Conservation (phyloP, 495 filamentous ascomycete genomes). For the Annulohypoxylon nitens region DNA sequence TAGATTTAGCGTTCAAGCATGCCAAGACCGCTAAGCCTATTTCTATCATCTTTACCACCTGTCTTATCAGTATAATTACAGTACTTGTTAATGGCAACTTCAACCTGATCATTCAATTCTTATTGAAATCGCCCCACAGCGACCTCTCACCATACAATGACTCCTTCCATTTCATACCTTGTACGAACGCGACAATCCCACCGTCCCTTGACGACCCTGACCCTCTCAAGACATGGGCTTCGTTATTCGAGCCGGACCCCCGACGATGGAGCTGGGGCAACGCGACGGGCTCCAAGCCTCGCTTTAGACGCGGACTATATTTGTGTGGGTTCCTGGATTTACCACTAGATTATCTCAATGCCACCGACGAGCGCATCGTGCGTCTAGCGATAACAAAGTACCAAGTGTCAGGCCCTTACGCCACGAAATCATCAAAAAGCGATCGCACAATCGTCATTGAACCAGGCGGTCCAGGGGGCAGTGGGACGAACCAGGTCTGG, state of each 20-base stretch:
- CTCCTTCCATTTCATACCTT: conserved; percentile 59
- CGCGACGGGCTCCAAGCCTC: conserved; percentile 42
- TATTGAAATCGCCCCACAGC: no score
- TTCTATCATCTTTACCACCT: no score
- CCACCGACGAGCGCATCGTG: no score
- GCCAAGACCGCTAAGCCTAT: no score
- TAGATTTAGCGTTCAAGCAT: no score
- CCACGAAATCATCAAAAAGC: conserved; percentile 50
- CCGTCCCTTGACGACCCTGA: conserved; percentile 54
- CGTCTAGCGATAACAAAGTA: conserved; percentile 61
- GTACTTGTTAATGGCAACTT: no score
- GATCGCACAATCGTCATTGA: conserved; percentile 61
- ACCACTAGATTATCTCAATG: conserved; percentile 63
- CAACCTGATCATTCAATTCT: no score
- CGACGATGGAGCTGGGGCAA: conserved; percentile 59
- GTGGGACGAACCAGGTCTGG: conserved; percentile 58
- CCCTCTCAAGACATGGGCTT: conserved; percentile 53
- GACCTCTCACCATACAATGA: conserved; percentile 31
- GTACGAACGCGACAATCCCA: conserved; percentile 55
- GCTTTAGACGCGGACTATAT: conserved; percentile 57
- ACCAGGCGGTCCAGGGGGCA: conserved; percentile 63
- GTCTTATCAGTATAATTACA: no score
- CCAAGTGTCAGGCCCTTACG: conserved; percentile 55
- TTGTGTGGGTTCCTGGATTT: conserved; percentile 62
- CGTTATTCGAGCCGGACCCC: conserved; percentile 58